A percentile compares a stretch with the other conserved stretches of the same genome.
Conservation (phyloP, 2,329 filamentous ascomycete species). For the Cladophialophora exuberans region DNA sequence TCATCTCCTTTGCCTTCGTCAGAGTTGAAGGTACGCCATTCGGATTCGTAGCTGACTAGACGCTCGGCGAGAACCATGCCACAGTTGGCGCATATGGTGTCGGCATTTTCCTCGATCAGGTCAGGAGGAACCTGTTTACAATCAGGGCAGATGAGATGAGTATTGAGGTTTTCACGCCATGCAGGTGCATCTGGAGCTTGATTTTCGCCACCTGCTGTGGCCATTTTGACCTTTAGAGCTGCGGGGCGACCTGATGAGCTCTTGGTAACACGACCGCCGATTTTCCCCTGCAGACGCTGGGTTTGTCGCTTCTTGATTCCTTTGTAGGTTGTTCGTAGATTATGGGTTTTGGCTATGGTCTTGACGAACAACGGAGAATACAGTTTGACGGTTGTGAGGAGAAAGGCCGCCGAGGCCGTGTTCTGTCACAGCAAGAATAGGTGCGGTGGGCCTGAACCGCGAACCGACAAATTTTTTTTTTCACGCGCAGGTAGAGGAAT, state of each 20-base stretch:
- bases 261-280: slow-evolving; percentile 35
- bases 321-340: slow-evolving; percentile 48
- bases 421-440: slow-evolving; percentile 14
- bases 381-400: slow-evolving; percentile 60
- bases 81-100: slow-evolving; percentile 90
- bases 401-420: slow-evolving; percentile 14
- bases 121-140: slow-evolving; percentile 93
- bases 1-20: slow-evolving; percentile 92
- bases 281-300: slow-evolving; percentile 35
- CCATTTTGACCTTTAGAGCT: slow-evolving; percentile 40
- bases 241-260: slow-evolving; percentile 17
- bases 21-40: slow-evolving; percentile 99
- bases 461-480: too few relatives aligned
- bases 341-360: slow-evolving; percentile 54
- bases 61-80: slow-evolving; percentile 88
- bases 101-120: slow-evolving; percentile 86
- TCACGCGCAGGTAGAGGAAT: slow-evolving; percentile 5
- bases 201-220: slow-evolving; percentile 46
- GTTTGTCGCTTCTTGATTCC: slow-evolving; percentile 48
- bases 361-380: slow-evolving; percentile 73
- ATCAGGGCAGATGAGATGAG: slow-evolving; percentile 83
- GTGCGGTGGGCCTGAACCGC: too few relatives aligned
- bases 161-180: slow-evolving; percentile 85
- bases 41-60: slow-evolving; percentile 92
- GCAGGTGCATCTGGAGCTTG: slow-evolving; percentile 41